Conservation (phyloP, 305 asterid species). For the Solanum hybrid region DNA sequence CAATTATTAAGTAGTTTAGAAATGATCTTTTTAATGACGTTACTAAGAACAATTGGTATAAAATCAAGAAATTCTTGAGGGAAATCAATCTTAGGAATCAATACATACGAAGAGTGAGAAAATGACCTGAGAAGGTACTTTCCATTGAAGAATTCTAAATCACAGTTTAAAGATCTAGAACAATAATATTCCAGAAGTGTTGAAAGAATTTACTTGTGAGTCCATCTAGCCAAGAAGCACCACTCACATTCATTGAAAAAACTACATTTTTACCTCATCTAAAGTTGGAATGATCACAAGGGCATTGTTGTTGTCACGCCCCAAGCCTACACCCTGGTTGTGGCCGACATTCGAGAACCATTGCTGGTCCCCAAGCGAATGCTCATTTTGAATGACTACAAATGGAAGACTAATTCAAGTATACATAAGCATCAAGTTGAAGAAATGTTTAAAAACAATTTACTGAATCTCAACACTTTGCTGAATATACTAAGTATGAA, state of each 20-base stretch:
- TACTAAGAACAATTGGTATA: too few species aligned
- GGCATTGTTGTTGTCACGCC: neutral
- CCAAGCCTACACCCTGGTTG: too few species aligned
- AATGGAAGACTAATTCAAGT: too few species aligned
- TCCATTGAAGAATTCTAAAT: neutral
- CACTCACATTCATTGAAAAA: neutral
- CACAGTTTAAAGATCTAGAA: neutral
- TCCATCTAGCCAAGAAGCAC: neutral
- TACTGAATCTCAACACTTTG: too few species aligned
- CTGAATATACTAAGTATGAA: too few species aligned
- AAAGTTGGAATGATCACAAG: neutral
- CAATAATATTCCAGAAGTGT: neutral
- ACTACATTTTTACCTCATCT: neutral
- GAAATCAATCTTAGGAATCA: neutral
- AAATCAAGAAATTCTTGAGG: neutral
- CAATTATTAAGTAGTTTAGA: neutral
- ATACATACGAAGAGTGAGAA: neutral
- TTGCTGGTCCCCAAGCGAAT: too few species aligned
- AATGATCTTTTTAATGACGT: neutral
- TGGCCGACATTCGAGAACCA: too few species aligned
- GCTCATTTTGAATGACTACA: too few species aligned
- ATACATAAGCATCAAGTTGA: too few species aligned
- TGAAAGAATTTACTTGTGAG: neutral
- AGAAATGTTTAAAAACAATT: too few species aligned
- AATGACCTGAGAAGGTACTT: neutral